Base-by-base conservation (phyloP, 1,284 basidiomycete genomes). In the Puccinia novopanici region DNA sequence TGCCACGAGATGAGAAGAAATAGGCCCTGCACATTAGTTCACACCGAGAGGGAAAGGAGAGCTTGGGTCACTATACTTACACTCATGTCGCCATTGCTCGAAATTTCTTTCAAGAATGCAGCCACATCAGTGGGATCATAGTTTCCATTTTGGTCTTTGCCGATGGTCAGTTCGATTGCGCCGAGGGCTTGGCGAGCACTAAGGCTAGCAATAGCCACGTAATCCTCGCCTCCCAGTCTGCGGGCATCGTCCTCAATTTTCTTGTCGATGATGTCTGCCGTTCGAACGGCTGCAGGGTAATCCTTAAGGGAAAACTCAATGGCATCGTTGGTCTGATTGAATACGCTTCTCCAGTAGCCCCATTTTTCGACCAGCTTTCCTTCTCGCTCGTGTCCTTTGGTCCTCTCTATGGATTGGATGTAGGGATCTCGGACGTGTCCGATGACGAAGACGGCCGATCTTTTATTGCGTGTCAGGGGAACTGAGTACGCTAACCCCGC, bases 41-140 rank as follows among this genome's bases (percentile, higher is more conserved):
- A 19, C 4, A 37, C 30, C 30, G 27, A 24, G 22, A n/a, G 27
- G 22, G 48, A 19, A 45, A 55, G 9, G 17, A 27, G 40, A 52
- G 30, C 34, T 72, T 72, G 40, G 40, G 34, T 37, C 6, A 54
- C 17, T 15, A 37, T 40, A 30, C 78, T 73, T 40, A 80, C 76
- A 78, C 73, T 76, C 84, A 85, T 85, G 82, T 85, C 85, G n/a
- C 85, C 85, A 75, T 85, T 85, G 70, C 83, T 84, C 40, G 83
- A 84, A 61, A 85, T 85, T 78, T 85, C 85, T 76, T 85, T 85
- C 77, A 84, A 83, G 82, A 85, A 85, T 68, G 84, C 82, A 22
- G 83, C 78, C 2, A 84, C 83, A 80, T 85, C 84, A 37, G 81
- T 81, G 2, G 82, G 82, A 79, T 84, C 83, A 81, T 83, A 84